These are phyloP conservation scores for Abrus pulchellus DNA, from an alignment of 306 rosid species.

Conservation along the genomic window DNA sequence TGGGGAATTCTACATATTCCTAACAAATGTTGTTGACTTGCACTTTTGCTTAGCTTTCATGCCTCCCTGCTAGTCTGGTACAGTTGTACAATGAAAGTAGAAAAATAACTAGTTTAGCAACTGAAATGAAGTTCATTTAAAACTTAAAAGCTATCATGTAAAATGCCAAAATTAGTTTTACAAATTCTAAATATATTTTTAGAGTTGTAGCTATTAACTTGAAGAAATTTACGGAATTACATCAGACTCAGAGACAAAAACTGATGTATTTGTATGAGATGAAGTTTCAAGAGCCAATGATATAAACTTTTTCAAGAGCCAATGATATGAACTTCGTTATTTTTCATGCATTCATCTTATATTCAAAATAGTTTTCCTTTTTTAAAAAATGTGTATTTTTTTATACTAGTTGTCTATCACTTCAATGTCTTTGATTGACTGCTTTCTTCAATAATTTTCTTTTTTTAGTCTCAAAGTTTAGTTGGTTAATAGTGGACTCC, in stretches of 20 bases:
- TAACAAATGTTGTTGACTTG: conserved; percentile 4
- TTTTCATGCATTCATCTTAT: conserved; percentile 32
- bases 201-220: conserved; percentile 10
- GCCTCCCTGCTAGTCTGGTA: conserved; percentile 3
- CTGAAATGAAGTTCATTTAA: not conserved
- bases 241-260: not conserved
- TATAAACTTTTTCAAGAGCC: conserved; percentile 12
- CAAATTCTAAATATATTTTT: not conserved
- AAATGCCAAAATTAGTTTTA: not conserved
- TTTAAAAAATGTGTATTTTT: not conserved
- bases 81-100: conserved; percentile 13
- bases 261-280: conserved; percentile 31
- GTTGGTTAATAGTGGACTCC: conserved; percentile 17
- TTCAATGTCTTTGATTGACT: conserved; percentile 8
- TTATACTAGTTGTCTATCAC: not conserved
- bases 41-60: conserved; percentile 22
- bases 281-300: conserved; percentile 1
- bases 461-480: conserved; percentile 20
- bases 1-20: not conserved
- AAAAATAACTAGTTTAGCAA: not conserved
- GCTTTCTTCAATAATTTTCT: conserved; percentile 9
- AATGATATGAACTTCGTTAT: not conserved
- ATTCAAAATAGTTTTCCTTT: not conserved
- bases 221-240: not conserved
- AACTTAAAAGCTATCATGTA: conserved; percentile 5